A percentile compares a stretch with the other conserved stretches of the same genome.
These are phyloP conservation scores for Berberis vulgaris DNA, from an alignment of 164 flowering plant species.

Conservation along the genomic window DNA sequence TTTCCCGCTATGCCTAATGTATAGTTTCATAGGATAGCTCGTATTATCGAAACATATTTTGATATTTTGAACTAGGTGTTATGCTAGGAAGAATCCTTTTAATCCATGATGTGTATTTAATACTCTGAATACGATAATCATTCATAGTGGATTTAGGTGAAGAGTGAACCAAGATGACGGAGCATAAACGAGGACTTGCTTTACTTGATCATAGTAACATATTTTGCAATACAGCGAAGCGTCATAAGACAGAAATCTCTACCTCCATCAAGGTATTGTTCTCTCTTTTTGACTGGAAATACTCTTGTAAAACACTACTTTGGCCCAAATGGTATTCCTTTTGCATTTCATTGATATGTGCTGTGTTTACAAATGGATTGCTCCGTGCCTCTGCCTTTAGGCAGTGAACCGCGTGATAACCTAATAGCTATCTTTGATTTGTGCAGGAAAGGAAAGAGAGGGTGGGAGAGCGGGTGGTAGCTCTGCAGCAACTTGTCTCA, in stretches of 20 bases:
- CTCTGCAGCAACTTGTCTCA: conserved; percentile 87
- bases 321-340: not conserved
- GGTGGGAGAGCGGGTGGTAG: conserved; percentile 56
- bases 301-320: not conserved
- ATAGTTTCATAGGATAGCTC: not conserved
- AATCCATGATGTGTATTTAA: not conserved
- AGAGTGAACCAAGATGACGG: conserved; percentile 35
- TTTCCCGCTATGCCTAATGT: not conserved
- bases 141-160: conserved; percentile 13
- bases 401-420: not conserved
- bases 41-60: not conserved
- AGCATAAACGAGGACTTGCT: conserved; percentile 41
- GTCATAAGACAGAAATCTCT: conserved; percentile 42
- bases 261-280: conserved; percentile 43
- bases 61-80: not conserved
- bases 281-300: not conserved
- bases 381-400: not conserved
- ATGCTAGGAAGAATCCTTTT: not conserved
- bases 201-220: conserved; percentile 33
- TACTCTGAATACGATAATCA: too few species aligned
- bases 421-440: not conserved
- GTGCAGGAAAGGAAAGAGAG: conserved; percentile 77
- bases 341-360: not conserved
- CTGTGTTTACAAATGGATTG: not conserved
- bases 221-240: conserved; percentile 34